phyloP scores from a whole-genome alignment of 345 rosid species.

The Sisymbrium altissimum region DNA sequence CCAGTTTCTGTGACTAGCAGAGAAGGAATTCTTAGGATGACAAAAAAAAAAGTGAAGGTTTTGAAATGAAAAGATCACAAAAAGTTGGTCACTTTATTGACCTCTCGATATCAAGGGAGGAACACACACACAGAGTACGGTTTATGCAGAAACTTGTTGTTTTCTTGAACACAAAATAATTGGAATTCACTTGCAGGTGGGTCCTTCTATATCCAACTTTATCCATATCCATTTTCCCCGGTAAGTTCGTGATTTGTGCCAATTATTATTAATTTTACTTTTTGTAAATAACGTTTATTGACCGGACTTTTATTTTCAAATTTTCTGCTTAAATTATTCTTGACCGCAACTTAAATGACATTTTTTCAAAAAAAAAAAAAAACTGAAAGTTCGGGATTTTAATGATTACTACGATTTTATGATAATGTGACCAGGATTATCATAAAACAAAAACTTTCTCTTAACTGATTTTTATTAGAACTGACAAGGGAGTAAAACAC shows the following conservation, averaged over 20 bases:
- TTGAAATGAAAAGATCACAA: neutral
- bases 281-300: neutral
- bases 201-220: slow-evolving; percentile 16
- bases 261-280: neutral
- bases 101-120: slow-evolving; percentile 7
- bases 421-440: neutral
- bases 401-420: neutral
- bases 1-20: neutral
- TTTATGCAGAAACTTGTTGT: slow-evolving; percentile 29
- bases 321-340: neutral
- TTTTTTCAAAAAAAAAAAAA: neutral
- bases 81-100: slow-evolving; percentile 17
- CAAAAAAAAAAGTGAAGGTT: neutral
- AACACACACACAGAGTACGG: slow-evolving; percentile 2
- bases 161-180: too few species aligned
- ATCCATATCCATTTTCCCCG: slow-evolving; percentile 23
- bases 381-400: neutral
- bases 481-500: neutral
- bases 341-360: neutral
- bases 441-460: neutral
- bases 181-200: slow-evolving; percentile 22
- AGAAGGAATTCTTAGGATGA: neutral
- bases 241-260: slow-evolving; percentile 5
- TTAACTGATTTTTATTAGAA: neutral
- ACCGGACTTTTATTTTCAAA: neutral